Evolutionary conservation across 164 flowering plant genomes (phyloP), one percentile per base, ranked within the genome.

Genomic region (Macadamia tetraphylla): DNA sequence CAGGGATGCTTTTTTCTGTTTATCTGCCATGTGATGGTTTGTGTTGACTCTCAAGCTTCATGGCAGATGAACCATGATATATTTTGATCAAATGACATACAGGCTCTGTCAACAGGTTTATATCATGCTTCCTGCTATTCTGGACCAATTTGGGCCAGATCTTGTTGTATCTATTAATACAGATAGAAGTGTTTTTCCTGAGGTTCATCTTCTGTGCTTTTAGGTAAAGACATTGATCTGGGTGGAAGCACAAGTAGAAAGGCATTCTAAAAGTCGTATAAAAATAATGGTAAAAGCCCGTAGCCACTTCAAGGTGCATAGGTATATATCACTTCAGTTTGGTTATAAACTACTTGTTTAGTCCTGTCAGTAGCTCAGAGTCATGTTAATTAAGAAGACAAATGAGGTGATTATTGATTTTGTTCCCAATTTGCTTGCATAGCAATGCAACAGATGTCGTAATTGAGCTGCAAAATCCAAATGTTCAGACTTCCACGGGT

Each of bases 171-270:
- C 59, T 15, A 29, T 12, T 43, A 17, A 9, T 57, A 29, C 46
- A 49, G 7, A 44, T 14, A 35, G 5, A 10, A 8, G 14, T 65
- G 14, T 23, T 52, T 8, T 63, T 12, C 30, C 29, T 29, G 13
- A 53, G 5, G 29, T 29, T 64, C 51, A 70, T 71, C 56, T 65
- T 30, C 59, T 8, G 35, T 29, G 23, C 61, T 72, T 65, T 69
- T 77, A 94, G 98, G 98, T 92, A 49, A 94, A 94, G 75, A 97
- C 99, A 78, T 76, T 94, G 60, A 82, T 94, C 55, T 94, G 99
- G 99, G 99, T 92, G 67, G 99, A 94, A 83, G 99, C 99, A 67
- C 98, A 90, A 78, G 83, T 94, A 43, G 98, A 92, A 78, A 88
- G 78, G 76, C 97, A 94, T 75, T 90, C 99, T 58, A 90, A 90